Evolutionary conservation across 768 basidiomycete genomes (phyloP).

Genomic region (Boletellus sp.): DNA sequence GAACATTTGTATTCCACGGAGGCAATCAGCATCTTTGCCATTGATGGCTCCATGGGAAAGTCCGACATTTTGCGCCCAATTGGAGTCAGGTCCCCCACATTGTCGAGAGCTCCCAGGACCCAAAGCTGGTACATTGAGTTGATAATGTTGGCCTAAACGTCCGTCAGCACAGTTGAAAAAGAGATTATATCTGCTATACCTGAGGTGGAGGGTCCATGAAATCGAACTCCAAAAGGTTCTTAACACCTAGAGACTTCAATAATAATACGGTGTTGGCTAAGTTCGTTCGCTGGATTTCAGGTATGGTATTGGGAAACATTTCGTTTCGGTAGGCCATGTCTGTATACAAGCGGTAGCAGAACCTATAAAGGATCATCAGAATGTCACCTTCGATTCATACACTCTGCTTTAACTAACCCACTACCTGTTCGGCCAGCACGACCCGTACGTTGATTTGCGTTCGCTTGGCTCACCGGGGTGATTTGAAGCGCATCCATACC

Average conservation of each 20-base stretch:
- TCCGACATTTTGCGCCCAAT: conserved; percentile 97
- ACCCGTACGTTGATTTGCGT: conserved; percentile 93
- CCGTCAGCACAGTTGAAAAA: not conserved
- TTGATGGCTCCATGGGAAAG: conserved; percentile 98
- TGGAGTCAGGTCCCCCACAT: conserved; percentile 92
- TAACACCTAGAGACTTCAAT: conserved; percentile 94
- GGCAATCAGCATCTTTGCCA: conserved; percentile 95
- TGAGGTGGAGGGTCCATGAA: conserved; percentile 99
- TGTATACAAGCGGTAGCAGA: conserved; percentile 95
- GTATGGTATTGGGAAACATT: conserved; percentile 92
- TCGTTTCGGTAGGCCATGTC: conserved; percentile 97
- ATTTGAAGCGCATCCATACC: conserved; percentile 99
- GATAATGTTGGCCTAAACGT: conserved; percentile 80
- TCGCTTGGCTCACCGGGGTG: conserved; percentile 98
- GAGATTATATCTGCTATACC: conserved; percentile 36
- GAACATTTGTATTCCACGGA: conserved; percentile 93
- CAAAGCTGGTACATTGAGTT: conserved; percentile 99
- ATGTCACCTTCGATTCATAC: not conserved
- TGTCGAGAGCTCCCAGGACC: conserved; percentile 97
- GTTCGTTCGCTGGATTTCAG: conserved; percentile 98
- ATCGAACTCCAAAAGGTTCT: conserved; percentile 96
- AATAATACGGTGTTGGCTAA: conserved; percentile 94
- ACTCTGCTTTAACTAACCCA: conserved; percentile 54
- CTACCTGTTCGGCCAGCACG: conserved; percentile 95
- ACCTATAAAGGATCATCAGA: conserved; percentile 43